Conservation (phyloP, 495 filamentous ascomycete species). For the Oidiodendron maius region DNA sequence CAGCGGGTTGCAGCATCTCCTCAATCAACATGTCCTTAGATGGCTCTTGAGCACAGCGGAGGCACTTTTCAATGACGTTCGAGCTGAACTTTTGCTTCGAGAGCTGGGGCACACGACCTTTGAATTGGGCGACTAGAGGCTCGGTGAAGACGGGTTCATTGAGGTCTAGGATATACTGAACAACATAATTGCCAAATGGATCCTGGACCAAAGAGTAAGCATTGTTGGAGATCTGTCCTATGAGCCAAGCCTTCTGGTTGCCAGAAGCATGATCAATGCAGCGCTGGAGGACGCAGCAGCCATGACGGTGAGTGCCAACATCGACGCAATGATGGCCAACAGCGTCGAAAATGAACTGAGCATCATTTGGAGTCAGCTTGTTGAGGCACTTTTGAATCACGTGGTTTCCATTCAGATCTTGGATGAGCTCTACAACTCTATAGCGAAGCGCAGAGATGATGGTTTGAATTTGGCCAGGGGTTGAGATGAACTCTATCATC, state of each 20-base stretch:
- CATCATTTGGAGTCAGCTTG: slow-evolving; percentile 72
- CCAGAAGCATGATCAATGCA: slow-evolving; percentile 97
- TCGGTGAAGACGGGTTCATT: slow-evolving; percentile 77
- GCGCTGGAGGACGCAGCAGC: slow-evolving; percentile 95
- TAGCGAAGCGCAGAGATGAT: slow-evolving; percentile 73
- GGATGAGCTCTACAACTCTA: slow-evolving; percentile 85
- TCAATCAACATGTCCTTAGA: slow-evolving; percentile 76
- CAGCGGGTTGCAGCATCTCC: slow-evolving; percentile 67
- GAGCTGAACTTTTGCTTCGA: slow-evolving; percentile 99
- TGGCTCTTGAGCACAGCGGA: slow-evolving; percentile 65
- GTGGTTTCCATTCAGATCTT: slow-evolving; percentile 96
- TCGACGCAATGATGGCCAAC: slow-evolving; percentile 80
- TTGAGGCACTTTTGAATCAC: slow-evolving; percentile 99
- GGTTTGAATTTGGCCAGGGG: slow-evolving; percentile 65
- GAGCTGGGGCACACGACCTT: slow-evolving; percentile 62
- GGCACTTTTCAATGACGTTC: slow-evolving; percentile 96
- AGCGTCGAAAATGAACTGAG: slow-evolving; percentile 93
- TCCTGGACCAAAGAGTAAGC: slow-evolving; percentile 84
- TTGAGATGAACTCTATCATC: slow-evolving; percentile 96
- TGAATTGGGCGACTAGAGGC: slow-evolving; percentile 73
- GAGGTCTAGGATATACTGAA: slow-evolving; percentile 96
- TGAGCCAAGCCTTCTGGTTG: slow-evolving; percentile 77
- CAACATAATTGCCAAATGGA: slow-evolving; percentile 96
- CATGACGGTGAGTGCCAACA: slow-evolving; percentile 95
- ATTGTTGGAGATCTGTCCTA: slow-evolving; percentile 76